These are phyloP conservation scores for Kodamaea fukazawae DNA, from an alignment of 805 yeast species.

Conservation along the genomic window DNA sequence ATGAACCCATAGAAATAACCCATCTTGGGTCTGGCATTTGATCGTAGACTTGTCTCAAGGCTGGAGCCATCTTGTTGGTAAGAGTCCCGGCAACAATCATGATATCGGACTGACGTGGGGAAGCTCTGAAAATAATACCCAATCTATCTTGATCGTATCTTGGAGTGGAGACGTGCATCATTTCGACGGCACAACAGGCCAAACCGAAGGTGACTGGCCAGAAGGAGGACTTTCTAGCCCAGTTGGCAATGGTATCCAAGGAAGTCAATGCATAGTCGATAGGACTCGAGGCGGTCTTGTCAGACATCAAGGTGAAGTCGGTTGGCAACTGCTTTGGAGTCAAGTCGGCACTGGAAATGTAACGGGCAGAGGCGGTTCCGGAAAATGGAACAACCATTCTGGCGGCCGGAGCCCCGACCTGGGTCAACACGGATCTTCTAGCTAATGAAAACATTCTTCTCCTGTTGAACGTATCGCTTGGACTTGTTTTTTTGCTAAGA, in stretches of 20 bases:
- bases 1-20: slow-evolving; percentile 93
- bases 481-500: slow-evolving; percentile 13
- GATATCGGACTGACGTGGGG: slow-evolving; percentile 89
- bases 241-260: slow-evolving; percentile 76
- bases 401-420: slow-evolving; percentile 14
- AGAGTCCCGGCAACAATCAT: slow-evolving; percentile 92
- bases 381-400: slow-evolving; percentile 14
- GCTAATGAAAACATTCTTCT: slow-evolving; percentile 27
- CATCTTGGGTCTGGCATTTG: slow-evolving; percentile 95
- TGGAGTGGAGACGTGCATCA: slow-evolving; percentile 93
- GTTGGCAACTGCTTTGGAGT: slow-evolving; percentile 57
- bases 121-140: slow-evolving; percentile 90
- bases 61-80: slow-evolving; percentile 92
- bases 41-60: slow-evolving; percentile 86
- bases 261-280: slow-evolving; percentile 81
- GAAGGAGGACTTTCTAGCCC: slow-evolving; percentile 90
- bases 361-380: slow-evolving; percentile 18
- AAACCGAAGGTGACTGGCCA: slow-evolving; percentile 93
- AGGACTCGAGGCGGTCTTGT: slow-evolving; percentile 52
- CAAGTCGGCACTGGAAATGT: slow-evolving; percentile 40
- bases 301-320: slow-evolving; percentile 67
- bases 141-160: slow-evolving; percentile 89
- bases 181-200: slow-evolving; percentile 92
- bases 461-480: slow-evolving; percentile 5
- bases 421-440: slow-evolving; percentile 24